Base-by-base conservation (phyloP, 164 flowering plant species). In the Vitis rupestris region DNA sequence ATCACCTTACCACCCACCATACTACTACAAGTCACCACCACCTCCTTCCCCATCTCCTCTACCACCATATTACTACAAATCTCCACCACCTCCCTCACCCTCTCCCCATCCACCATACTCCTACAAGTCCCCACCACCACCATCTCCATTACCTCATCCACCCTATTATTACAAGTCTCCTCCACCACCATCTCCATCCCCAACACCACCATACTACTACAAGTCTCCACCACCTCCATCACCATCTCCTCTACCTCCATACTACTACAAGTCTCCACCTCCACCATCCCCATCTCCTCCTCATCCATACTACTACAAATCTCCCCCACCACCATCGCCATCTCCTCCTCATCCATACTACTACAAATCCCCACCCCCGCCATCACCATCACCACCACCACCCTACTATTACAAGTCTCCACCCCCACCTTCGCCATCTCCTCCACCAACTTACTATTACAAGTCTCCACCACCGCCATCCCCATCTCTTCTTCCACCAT, bases 191-290 rank as follows among this genome's bases (percentile, higher is more conserved):
- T 54, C 69, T 31, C 44, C 44, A 31, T 31, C 44, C 4, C 44
- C 44, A 31, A 6, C 6, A 4, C 73, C 77, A 12, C 68, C 77
- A 0, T 66, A 75, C 37, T 31, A 27, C 16, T 75, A 75, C 70
- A 63, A 62, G 7, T 70, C 82, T 1, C 82, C 83, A 11, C 82
- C 81, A 5, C 85, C 81, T 19, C 80, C 75, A 8, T 57, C 66
- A 0, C 68, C 53, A 4, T 0, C 63, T 29, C 61, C 76, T 2
- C 79, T 74, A 0, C 62, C 75, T 4, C 80, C 80, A 0, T 68
- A 75, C 54, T 64, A 57, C 49, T 79, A 79, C 70, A 70, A 72
- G n/a, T 75, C 81, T 0, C 81, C 76, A 6, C 83, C 86, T 15
- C 86, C 84, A 30, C 83, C 81, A 37, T 72, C 78, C 0, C 72